Conservation (phyloP, 495 filamentous ascomycete genomes). For the Hyphodiscus hymeniophilus region DNA sequence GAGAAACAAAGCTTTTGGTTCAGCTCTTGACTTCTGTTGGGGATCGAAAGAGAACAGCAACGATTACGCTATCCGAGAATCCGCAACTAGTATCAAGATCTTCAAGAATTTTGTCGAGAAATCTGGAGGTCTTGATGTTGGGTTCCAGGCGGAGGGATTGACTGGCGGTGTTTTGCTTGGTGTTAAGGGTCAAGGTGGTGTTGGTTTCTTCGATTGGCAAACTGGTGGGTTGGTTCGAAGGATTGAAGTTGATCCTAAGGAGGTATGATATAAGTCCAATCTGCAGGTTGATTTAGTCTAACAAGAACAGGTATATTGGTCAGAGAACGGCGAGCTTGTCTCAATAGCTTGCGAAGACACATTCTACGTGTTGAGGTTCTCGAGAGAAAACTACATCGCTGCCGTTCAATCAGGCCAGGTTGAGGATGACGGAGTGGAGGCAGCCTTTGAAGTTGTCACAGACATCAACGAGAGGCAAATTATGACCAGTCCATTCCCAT, state of each 20-base stretch:
- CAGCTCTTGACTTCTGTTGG: conserved; percentile 94
- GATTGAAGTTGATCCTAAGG: conserved; percentile 90
- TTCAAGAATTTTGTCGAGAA: conserved; percentile 98
- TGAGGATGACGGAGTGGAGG: conserved; percentile 94
- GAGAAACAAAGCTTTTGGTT: conserved; percentile 95
- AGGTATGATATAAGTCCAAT: conserved; percentile 36
- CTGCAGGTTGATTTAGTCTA: conserved; percentile 12
- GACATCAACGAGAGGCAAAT: conserved; percentile 82
- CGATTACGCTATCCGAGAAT: conserved; percentile 95
- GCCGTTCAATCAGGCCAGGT: conserved; percentile 72
- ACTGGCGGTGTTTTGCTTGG: conserved; percentile 87
- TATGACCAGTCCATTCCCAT: neutral
- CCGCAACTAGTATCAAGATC: conserved; percentile 84
- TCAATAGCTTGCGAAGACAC: conserved; percentile 90
- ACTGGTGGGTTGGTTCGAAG: conserved; percentile 80
- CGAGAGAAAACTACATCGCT: conserved; percentile 74
- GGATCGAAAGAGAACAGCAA: conserved; percentile 96
- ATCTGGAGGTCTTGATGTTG: conserved; percentile 79
- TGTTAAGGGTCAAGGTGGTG: conserved; percentile 87
- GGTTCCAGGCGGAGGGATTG: conserved; percentile 90
- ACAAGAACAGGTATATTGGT: conserved; percentile 80
- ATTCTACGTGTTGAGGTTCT: conserved; percentile 90
- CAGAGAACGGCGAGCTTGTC: conserved; percentile 88
- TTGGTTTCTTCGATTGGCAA: conserved; percentile 96
- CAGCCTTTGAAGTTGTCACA: conserved; percentile 92